A percentile compares a stretch with the other conserved stretches of the same genome.
Evolutionary conservation across 768 basidiomycete species (phyloP).

Genomic region (Sistotremastrum suecicum): DNA sequence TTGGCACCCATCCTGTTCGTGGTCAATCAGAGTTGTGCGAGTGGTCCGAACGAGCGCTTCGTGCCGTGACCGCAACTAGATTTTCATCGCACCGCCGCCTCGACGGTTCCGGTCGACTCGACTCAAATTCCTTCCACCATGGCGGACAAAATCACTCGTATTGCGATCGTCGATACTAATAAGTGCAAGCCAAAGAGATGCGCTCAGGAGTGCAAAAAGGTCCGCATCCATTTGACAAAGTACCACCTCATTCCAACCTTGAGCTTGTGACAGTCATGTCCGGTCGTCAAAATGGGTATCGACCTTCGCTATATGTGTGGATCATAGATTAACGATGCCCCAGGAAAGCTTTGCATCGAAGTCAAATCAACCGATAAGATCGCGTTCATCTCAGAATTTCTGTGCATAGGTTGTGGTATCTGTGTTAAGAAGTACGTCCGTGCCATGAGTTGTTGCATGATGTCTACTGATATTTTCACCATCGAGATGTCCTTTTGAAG

Average conservation of each 20-base stretch:
- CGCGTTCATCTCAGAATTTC: constrained; percentile 95
- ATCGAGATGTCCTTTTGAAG: constrained; percentile 95
- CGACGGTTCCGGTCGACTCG: background rate
- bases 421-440: constrained; percentile 90
- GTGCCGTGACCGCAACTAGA: background rate
- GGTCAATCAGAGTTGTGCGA: background rate
- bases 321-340: background rate
- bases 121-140: constrained; percentile 22
- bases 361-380: constrained; percentile 95
- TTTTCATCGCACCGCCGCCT: background rate
- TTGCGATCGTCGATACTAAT: constrained; percentile 87
- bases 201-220: constrained; percentile 98
- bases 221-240: constrained; percentile 14
- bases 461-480: background rate
- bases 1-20: constrained; percentile 4
- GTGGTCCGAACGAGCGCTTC: constrained; percentile 2
- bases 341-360: constrained; percentile 96
- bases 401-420: constrained; percentile 99
- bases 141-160: constrained; percentile 95
- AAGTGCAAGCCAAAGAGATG: constrained; percentile 94
- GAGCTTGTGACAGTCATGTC: constrained; percentile 51
- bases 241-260: constrained; percentile 4
- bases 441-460: background rate
- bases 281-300: constrained; percentile 92
- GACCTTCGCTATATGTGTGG: background rate